phyloP scores from a whole-genome alignment of 129 eudicot genomes.

The Lonicera japonica region DNA sequence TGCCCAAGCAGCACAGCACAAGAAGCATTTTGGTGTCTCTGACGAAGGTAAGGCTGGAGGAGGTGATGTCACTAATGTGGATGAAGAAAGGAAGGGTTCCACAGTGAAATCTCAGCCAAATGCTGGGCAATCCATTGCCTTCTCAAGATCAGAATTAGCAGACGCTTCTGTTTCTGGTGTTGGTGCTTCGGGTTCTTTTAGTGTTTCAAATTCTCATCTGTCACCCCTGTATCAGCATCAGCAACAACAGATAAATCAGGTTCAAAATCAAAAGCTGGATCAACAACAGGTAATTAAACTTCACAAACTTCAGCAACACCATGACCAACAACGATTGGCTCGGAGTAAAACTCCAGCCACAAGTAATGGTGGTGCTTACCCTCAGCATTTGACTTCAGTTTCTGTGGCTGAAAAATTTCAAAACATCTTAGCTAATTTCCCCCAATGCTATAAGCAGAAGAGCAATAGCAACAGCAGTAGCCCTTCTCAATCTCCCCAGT shows the following conservation, averaged over 20 bases:
- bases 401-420: constrained; percentile 53
- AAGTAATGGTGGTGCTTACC: constrained; percentile 37
- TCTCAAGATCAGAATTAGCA: constrained; percentile 58
- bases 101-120: constrained; percentile 26
- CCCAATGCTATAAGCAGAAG: constrained; percentile 48
- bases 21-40: constrained; percentile 46
- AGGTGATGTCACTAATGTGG: constrained; percentile 39
- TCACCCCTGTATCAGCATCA: constrained; percentile 60
- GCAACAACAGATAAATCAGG: constrained; percentile 50
- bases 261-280: constrained; percentile 51
- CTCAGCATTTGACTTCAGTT: constrained; percentile 49
- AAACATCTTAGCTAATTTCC: constrained; percentile 43
- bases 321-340: constrained; percentile 17
- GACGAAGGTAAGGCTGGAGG: constrained; percentile 58
- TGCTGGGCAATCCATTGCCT: constrained; percentile 77
- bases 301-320: constrained; percentile 24
- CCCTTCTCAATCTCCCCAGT: constrained; percentile 72
- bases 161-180: constrained; percentile 34
- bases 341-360: constrained; percentile 4
- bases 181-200: constrained; percentile 29
- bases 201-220: constrained; percentile 43
- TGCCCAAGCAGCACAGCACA: constrained; percentile 49
- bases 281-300: constrained; percentile 26
- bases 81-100: constrained; percentile 63
- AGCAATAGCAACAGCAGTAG: constrained; percentile 36